These are phyloP conservation scores for Amanita fuliginea DNA, from an alignment of 768 basidiomycete genomes.

Conservation along the genomic window DNA sequence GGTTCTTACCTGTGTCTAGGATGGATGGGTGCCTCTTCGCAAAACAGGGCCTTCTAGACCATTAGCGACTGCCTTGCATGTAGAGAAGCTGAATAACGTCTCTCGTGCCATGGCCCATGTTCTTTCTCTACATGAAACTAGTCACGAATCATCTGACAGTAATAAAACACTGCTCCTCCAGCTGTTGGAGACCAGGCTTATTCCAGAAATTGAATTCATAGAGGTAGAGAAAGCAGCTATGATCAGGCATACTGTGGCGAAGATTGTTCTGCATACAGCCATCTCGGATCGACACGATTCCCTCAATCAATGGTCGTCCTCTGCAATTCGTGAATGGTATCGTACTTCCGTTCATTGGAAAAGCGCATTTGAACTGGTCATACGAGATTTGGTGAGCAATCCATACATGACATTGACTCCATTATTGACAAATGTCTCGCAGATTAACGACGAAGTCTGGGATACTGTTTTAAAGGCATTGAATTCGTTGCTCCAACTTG, in stretches of 20 bases:
- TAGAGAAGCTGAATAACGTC: constrained; percentile 31
- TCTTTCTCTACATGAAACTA: constrained; percentile 12
- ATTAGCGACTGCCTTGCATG: constrained; percentile 33
- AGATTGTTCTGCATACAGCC: constrained; percentile 11
- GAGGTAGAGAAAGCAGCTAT: neutral
- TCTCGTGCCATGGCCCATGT: constrained; percentile 21
- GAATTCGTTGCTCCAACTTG: constrained; percentile 26
- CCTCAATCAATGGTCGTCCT: constrained; percentile 19
- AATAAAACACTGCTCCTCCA: constrained; percentile 12
- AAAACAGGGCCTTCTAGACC: constrained; percentile 26
- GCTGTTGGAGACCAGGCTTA: constrained; percentile 24
- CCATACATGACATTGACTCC: neutral
- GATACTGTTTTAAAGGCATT: constrained; percentile 26
- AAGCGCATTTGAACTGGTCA: constrained; percentile 23
- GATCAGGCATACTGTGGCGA: constrained; percentile 8
- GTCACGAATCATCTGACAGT: neutral
- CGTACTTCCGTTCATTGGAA: constrained; percentile 28
- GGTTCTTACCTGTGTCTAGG: neutral
- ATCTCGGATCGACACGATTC: constrained; percentile 17
- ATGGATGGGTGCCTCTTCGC: constrained; percentile 42
- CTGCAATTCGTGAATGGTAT: constrained; percentile 28
- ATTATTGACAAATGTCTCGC: neutral
- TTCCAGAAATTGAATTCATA: constrained; percentile 22
- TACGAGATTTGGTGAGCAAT: constrained; percentile 30
- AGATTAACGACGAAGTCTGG: constrained; percentile 36